phyloP scores from a whole-genome alignment of 805 yeast genomes.

The Lipomyces starkeyi region DNA sequence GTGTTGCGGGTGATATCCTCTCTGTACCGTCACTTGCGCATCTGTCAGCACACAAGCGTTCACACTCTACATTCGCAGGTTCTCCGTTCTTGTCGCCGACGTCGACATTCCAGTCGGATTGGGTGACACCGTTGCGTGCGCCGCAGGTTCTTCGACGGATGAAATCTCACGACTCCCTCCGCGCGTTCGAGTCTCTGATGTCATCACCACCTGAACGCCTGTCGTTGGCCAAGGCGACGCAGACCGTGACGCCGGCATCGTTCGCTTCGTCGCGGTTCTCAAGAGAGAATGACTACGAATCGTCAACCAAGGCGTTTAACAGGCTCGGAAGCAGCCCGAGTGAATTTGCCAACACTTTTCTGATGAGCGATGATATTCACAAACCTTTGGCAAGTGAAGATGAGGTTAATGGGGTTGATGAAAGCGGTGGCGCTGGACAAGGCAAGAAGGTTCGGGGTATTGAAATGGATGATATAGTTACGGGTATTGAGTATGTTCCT shows the following conservation, averaged over 20 bases:
- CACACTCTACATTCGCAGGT: not conserved
- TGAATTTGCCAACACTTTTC: slow-evolving; percentile 18
- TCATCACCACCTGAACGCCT: not conserved
- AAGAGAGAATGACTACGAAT: not conserved
- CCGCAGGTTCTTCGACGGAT: slow-evolving; percentile 1
- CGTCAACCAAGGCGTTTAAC: not conserved
- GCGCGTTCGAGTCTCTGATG: slow-evolving; percentile 26
- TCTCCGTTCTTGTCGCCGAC: not conserved
- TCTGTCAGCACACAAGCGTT: not conserved
- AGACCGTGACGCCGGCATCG: not conserved
- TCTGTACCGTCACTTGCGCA: not conserved
- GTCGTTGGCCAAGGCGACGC: not conserved
- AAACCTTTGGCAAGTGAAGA: slow-evolving; percentile 13
- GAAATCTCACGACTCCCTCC: slow-evolving; percentile 24
- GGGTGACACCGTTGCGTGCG: slow-evolving; percentile 2
- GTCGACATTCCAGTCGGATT: not conserved
- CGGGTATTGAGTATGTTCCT: slow-evolving; percentile 22
- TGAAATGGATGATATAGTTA: slow-evolving; percentile 34
- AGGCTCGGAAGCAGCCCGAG: slow-evolving; percentile 16
- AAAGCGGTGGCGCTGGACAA: slow-evolving; percentile 2
- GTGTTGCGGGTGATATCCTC: slow-evolving; percentile 4
- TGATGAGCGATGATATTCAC: slow-evolving; percentile 22
- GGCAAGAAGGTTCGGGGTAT: slow-evolving; percentile 16
- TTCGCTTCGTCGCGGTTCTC: not conserved
- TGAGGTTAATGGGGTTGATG: not conserved